phyloP scores from a whole-genome alignment of 2,329 filamentous ascomycete genomes.

The Microascus cirrosus region DNA sequence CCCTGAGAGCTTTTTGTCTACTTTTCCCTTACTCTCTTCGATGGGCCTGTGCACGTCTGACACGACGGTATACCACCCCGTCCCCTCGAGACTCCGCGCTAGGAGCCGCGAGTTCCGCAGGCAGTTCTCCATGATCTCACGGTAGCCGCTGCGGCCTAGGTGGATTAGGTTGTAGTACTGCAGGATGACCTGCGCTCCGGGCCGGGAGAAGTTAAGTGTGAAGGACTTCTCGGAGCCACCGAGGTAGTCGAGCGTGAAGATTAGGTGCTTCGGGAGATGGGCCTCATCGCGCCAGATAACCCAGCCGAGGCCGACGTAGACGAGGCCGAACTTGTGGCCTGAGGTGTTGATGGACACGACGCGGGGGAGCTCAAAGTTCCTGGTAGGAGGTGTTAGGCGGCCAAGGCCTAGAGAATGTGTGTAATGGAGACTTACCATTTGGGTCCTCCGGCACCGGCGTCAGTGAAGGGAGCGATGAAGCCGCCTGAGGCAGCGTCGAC shows the following conservation, averaged over 20 bases:
- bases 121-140: constrained; percentile 54
- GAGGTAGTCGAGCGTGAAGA: constrained; percentile 61
- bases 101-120: constrained; percentile 53
- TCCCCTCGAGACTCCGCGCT: constrained; percentile 51
- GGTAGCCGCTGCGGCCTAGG: constrained; percentile 55
- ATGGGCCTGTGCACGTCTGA: constrained; percentile 54
- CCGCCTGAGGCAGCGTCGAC: constrained; percentile 52
- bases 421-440: constrained; percentile 36
- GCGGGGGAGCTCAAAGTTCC: constrained; percentile 49
- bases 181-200: constrained; percentile 56
- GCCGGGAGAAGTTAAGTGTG: constrained; percentile 62
- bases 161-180: constrained; percentile 68
- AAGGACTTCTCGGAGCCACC: constrained; percentile 62
- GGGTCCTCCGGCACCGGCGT: constrained; percentile 39
- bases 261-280: constrained; percentile 53
- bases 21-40: constrained; percentile 16
- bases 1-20: constrained; percentile 3
- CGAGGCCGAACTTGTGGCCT: constrained; percentile 50
- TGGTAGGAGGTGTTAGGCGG: constrained; percentile 7
- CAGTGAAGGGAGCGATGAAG: constrained; percentile 50
- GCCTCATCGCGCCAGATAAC: constrained; percentile 57
- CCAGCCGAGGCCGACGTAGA: constrained; percentile 60
- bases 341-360: constrained; percentile 58
- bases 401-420: too few species aligned
- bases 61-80: constrained; percentile 54